Evolutionary conservation across 306 rosid genomes (phyloP).

Genomic region (Corylus avellana): DNA sequence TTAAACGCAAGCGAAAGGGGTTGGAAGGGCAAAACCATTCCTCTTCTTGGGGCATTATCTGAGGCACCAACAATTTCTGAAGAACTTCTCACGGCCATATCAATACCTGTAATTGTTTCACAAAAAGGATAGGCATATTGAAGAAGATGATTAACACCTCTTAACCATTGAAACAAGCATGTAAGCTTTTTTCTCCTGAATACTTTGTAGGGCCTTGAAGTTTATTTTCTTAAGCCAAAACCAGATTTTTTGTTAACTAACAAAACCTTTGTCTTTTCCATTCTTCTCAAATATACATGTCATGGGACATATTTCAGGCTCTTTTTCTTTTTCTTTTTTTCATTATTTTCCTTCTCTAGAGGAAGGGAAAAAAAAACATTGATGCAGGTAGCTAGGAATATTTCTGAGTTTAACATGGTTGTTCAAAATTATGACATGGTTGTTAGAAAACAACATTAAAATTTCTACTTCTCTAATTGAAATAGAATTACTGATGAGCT

Average conservation of each 20-base stretch:
- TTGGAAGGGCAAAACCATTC: constrained; percentile 72
- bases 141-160: neutral
- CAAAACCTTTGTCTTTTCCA: neutral
- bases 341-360: neutral
- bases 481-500: neutral
- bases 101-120: constrained; percentile 11
- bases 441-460: neutral
- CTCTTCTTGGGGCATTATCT: constrained; percentile 25
- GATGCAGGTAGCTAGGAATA: neutral
- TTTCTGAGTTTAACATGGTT: neutral
- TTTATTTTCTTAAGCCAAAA: neutral
- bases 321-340: neutral
- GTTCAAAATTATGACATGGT: neutral
- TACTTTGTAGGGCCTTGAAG: neutral
- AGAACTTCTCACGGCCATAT: constrained; percentile 33
- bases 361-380: neutral
- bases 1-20: constrained; percentile 71
- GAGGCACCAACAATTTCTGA: constrained; percentile 30
- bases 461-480: neutral
- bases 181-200: neutral
- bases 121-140: constrained; percentile 1
- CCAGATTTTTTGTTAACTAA: neutral
- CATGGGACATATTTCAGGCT: neutral
- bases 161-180: neutral
- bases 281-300: neutral